Percentiles rank a stretch among this genome's conserved stretches.
Conservation (phyloP, 768 basidiomycete genomes). For the Suillus brevipes region DNA sequence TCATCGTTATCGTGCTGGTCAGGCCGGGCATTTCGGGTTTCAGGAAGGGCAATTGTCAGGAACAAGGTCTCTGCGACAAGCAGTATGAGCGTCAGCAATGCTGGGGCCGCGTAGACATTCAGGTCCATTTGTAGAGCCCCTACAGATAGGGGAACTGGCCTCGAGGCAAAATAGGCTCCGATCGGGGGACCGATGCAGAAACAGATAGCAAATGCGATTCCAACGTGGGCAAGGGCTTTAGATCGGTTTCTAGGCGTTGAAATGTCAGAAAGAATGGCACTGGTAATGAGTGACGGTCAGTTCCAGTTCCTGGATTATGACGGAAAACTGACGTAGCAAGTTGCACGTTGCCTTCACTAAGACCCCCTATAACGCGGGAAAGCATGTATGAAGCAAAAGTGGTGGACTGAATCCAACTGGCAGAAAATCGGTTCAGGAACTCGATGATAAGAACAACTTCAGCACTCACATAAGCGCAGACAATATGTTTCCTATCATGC, state of each 20-base stretch:
- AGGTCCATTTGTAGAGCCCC: constrained; percentile 59
- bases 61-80: constrained; percentile 80
- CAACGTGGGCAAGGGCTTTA: constrained; percentile 86
- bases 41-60: constrained; percentile 74
- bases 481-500: constrained; percentile 91
- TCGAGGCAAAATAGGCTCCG: constrained; percentile 95
- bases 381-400: constrained; percentile 88
- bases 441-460: constrained; percentile 10
- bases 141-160: constrained; percentile 64
- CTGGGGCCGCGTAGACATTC: constrained; percentile 92
- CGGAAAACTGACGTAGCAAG: constrained; percentile 76
- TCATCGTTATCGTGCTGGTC: constrained; percentile 19
- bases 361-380: constrained; percentile 86
- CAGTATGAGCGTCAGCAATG: constrained; percentile 75
- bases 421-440: neutral
- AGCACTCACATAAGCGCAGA: constrained; percentile 78
- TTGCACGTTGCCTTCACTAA: constrained; percentile 98
- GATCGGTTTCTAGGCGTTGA: constrained; percentile 79
- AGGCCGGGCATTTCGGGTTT: constrained; percentile 64
- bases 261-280: constrained; percentile 92
- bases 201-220: constrained; percentile 95
- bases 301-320: neutral
- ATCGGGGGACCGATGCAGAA: constrained; percentile 93
- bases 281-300: constrained; percentile 30
- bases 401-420: constrained; percentile 87